These are phyloP conservation scores for Paraphaeosphaeria minitans DNA, from an alignment of 2,329 filamentous ascomycete genomes.

Conservation along the genomic window DNA sequence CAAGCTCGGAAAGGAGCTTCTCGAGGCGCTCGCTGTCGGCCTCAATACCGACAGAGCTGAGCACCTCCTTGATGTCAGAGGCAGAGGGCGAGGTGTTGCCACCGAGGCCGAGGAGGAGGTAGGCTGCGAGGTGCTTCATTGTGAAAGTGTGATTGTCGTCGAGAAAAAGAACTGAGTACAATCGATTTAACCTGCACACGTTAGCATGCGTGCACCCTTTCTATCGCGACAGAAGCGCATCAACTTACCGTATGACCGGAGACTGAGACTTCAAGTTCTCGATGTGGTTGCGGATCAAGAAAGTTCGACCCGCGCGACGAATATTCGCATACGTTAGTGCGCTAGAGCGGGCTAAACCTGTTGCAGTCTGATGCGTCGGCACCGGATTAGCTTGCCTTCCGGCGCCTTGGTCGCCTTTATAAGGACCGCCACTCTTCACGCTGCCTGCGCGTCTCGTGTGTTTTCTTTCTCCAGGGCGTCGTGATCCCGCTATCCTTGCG, in stretches of 20 bases:
- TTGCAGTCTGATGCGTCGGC: slow-evolving; percentile 13
- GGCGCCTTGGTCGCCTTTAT: slow-evolving; percentile 13
- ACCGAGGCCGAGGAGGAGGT: slow-evolving; percentile 93
- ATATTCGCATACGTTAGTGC: slow-evolving; percentile 23
- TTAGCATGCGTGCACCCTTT: slow-evolving; percentile 24
- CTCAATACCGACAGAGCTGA: slow-evolving; percentile 94
- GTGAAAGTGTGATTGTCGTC: slow-evolving; percentile 54
- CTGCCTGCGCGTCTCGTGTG: slow-evolving; percentile 20
- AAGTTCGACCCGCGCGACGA: slow-evolving; percentile 32
- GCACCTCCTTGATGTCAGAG: slow-evolving; percentile 78
- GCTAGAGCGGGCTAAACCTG: slow-evolving; percentile 13
- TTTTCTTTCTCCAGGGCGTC: slow-evolving; percentile 23
- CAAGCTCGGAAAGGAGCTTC: slow-evolving; percentile 85
- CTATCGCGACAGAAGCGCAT: background rate
- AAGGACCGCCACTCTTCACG: slow-evolving; percentile 24
- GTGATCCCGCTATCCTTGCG: slow-evolving; percentile 22
- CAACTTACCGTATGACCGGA: slow-evolving; percentile 85
- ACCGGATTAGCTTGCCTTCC: slow-evolving; percentile 19
- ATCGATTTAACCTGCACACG: slow-evolving; percentile 73
- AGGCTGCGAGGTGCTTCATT: slow-evolving; percentile 99
- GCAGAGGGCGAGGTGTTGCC: slow-evolving; percentile 90
- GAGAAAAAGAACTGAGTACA: slow-evolving; percentile 78
- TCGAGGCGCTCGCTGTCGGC: slow-evolving; percentile 82
- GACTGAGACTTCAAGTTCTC: slow-evolving; percentile 98
- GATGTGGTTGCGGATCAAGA: slow-evolving; percentile 35